Base-by-base conservation (phyloP, 345 rosid genomes). In the Lepidium didymum region DNA sequence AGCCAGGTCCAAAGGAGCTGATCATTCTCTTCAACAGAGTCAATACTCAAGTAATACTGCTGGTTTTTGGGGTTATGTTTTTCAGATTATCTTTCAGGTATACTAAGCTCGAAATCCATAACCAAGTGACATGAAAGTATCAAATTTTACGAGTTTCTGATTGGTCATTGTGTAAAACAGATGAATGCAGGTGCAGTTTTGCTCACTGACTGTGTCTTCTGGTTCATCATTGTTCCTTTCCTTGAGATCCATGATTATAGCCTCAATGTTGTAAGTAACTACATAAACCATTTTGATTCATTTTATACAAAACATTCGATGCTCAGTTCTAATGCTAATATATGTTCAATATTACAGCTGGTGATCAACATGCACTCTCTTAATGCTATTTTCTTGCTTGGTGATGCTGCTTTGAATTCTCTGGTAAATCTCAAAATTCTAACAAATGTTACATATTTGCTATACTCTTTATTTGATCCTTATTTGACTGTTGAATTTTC, bases 101-200 rank as follows among this genome's bases (percentile, higher is more conserved):
- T n/a, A 44, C 14, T 1, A 25, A 59, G 0, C 62, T 47, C 10
- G 51, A 36, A 51, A 43, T 59, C 13, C 36, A 36, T 53, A 16
- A 43, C 2, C 25, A 36, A 4, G 10, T 3, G 5, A 9, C 68
- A 14, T 0, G 6, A 19, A 11, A 5, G 15, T 33, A 42, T 73
- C 10, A 0, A 19, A 1, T n/a, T 19, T 51, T 4, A 59, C 12
- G 77, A 51, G 14, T 54, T 67, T 7, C 46, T 56, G 53, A 73
- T 62, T 62, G 25, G n/a, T 29, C 34, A 14, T 56, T 7, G 47
- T 41, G 50, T 51, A 35, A 45, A 70, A 62, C 87, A 95, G 99
- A 86, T 91, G 82, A 91, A 82, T 83, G 99, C 97, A 15, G 97
- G 99, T n/a, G 96, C 97, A 31, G 99, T 95, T 62, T 53, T 95